phyloP scores from a whole-genome alignment of 2,329 filamentous ascomycete genomes.

The Ramularia endophylla region DNA sequence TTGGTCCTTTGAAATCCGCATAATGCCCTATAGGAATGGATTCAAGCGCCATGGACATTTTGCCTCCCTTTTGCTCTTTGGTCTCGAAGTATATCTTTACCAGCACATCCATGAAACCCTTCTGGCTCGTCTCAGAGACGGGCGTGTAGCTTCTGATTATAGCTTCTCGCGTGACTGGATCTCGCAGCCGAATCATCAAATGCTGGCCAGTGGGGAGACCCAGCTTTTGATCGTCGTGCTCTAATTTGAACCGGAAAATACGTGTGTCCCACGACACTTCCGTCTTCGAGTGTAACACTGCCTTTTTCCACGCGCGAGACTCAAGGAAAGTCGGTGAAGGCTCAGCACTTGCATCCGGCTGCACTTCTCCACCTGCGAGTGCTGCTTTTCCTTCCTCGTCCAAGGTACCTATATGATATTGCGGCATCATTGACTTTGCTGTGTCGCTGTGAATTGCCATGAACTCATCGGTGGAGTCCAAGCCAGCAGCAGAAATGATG shows the following conservation, averaged over 20 bases:
- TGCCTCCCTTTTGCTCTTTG: conserved; percentile 56
- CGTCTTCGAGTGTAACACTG: conserved; percentile 62
- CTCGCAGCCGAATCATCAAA: conserved; percentile 72
- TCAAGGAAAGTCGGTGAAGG: conserved; percentile 63
- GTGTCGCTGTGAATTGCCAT: conserved; percentile 90
- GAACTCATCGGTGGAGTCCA: conserved; percentile 83
- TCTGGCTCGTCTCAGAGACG: conserved; percentile 57
- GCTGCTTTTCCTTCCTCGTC: conserved; percentile 52
- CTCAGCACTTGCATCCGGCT: conserved; percentile 36
- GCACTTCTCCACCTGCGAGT: conserved; percentile 43
- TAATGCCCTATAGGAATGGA: conserved; percentile 63
- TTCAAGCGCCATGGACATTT: conserved; percentile 77
- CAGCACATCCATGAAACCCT: conserved; percentile 65
- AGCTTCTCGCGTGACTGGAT: conserved; percentile 62
- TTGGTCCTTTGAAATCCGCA: conserved; percentile 82
- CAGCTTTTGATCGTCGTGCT: conserved; percentile 62
- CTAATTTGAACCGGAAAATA: conserved; percentile 74
- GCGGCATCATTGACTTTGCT: conserved; percentile 81
- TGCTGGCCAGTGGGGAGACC: conserved; percentile 83
- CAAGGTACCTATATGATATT: conserved; percentile 77
- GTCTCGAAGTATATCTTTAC: conserved; percentile 75
- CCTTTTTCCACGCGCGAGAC: conserved; percentile 66
- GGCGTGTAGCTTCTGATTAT: conserved; percentile 87
- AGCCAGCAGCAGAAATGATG: conserved; percentile 73
- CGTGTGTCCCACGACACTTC: conserved; percentile 69